These are phyloP conservation scores for Pinus taeda DNA, from an alignment of 75 land plant species.

Conservation along the genomic window DNA sequence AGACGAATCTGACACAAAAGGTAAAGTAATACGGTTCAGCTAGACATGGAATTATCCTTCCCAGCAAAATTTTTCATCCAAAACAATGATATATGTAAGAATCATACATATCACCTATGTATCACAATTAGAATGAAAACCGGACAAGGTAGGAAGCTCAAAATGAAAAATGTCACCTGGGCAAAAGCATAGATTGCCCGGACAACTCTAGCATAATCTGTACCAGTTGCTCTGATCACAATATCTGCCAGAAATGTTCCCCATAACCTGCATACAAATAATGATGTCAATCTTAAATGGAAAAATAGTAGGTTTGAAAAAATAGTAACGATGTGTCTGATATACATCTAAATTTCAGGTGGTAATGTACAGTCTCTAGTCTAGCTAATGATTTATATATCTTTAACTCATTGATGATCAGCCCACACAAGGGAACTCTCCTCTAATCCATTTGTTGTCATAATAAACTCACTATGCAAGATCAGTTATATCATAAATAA, in stretches of 20 bases:
- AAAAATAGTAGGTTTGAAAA: not conserved
- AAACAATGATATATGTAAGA: too few relatives aligned
- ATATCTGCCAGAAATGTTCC: constrained; percentile 92
- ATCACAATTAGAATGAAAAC: constrained; percentile 2
- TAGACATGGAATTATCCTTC: not conserved
- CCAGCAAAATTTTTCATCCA: not conserved
- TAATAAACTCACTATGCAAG: too few relatives aligned
- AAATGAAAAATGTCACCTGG: constrained; percentile 49
- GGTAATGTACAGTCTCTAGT: not conserved
- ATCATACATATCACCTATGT: too few relatives aligned
- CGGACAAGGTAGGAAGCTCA: not conserved
- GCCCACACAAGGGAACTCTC: not conserved
- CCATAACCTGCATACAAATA: constrained; percentile 69
- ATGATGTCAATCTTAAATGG: not conserved
- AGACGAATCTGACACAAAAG: constrained; percentile 49
- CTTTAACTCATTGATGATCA: not conserved
- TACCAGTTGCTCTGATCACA: constrained; percentile 83
- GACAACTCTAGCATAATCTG: constrained; percentile 89
- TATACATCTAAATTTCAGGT: not conserved
- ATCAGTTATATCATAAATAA: too few relatives aligned
- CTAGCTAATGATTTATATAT: not conserved
- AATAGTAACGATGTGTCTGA: not conserved
- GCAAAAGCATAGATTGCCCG: constrained; percentile 95
- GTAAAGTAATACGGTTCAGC: not conserved
- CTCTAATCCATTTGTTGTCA: not conserved